Evolutionary conservation across 2,329 filamentous ascomycete species (phyloP), one percentile per base, ranked within the genome.

Genomic region (Hypoxylon sp.): DNA sequence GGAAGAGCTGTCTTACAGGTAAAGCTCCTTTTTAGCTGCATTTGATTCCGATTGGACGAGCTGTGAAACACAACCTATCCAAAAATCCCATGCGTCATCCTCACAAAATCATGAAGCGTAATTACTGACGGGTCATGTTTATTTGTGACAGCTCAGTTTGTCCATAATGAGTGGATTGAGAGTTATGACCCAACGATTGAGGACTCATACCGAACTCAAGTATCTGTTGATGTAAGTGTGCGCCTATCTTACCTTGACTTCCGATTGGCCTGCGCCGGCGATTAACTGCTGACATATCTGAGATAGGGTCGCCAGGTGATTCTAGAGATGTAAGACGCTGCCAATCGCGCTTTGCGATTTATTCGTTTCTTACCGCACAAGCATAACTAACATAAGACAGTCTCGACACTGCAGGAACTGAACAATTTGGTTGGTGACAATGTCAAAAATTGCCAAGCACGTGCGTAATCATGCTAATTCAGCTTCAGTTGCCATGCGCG

Each of bases 151-250:
- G 91, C 91, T 66, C 91, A 96, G 78, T 96, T 95, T 67, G 91
- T 96, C 42, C 90, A 94, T 72, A 92, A 94, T 75, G 88, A 95
- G 64, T 95, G 91, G 89, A 93, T 96, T 69, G 91, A 96, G 72
- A 89, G 85, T 70, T 90, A 90, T 73, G 87, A 90, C 69, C 87
- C 87, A 11, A 90, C 87, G 12, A 90, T 90, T 63, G 87, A 90
- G 68, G 87, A 90, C 70, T 88, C 87, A 20, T 90, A 90, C 68
- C 80, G 87, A 55, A 89, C 87, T 55, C 86, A 89, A 61, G 78
- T 89, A 32, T 79, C 91, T 63, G 89, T 96, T 57, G 91, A 96
- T 79, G 91, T 94, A 76, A 79, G 89, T 82, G 89, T 82, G 44
- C 50, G 21, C 21, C 9, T 5, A 20, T 36, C 41, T 30, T 34